Percentiles rank a stretch among this genome's conserved stretches.
Evolutionary conservation across 352 stramenopile species (phyloP).

Genomic region (Phytophthora gonapodyides): DNA sequence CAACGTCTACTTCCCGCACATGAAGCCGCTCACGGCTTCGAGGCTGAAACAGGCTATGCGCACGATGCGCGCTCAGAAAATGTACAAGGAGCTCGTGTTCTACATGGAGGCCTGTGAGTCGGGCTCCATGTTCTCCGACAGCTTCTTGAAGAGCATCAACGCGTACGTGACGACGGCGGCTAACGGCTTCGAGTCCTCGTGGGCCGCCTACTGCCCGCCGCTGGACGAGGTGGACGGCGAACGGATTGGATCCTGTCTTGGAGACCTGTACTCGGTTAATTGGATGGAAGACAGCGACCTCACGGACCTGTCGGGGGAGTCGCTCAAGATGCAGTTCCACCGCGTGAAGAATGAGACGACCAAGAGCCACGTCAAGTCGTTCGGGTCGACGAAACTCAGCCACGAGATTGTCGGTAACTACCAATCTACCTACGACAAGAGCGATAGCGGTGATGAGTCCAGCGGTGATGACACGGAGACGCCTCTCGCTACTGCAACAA

Average conservation of each 20-base stretch:
- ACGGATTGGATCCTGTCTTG: constrained; percentile 79
- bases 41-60: constrained; percentile 71
- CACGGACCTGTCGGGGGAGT: constrained; percentile 78
- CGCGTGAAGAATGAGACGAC: constrained; percentile 74
- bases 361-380: constrained; percentile 85
- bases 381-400: constrained; percentile 58
- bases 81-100: constrained; percentile 92
- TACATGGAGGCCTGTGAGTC: constrained; percentile 94
- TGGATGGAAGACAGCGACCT: constrained; percentile 93
- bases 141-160: constrained; percentile 81
- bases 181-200: constrained; percentile 88
- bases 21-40: constrained; percentile 70
- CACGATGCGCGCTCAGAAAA: constrained; percentile 82
- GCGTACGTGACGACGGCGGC: constrained; percentile 90
- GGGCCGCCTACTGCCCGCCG: constrained; percentile 89
- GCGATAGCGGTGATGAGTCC: constrained; percentile 27
- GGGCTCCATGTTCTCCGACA: constrained; percentile 89
- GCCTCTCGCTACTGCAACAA: background rate
- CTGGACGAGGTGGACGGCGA: constrained; percentile 75
- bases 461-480: constrained; percentile 12
- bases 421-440: constrained; percentile 76
- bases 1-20: constrained; percentile 83
- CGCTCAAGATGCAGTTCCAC: constrained; percentile 77
- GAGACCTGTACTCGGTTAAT: constrained; percentile 91
- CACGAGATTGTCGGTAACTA: constrained; percentile 87